Base-by-base conservation (phyloP, 495 filamentous ascomycete genomes). In the Paragyromitra xinjiangensis region DNA sequence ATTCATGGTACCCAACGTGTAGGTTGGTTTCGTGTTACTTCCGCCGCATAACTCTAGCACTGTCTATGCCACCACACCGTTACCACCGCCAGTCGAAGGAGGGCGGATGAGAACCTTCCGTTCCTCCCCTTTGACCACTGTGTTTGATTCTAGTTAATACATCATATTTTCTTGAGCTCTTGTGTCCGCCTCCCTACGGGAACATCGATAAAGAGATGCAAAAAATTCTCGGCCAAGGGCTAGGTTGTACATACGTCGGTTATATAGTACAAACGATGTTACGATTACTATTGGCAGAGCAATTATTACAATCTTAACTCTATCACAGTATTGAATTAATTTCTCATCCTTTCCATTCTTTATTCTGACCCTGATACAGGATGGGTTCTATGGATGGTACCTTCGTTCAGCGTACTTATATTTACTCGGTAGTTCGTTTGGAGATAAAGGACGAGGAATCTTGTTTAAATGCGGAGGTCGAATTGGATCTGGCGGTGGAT, bases 371-470 rank as follows among this genome's bases (percentile, higher is more conserved):
- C n/a, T 51, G 9, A 29, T 16, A 14, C 2, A 56, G 22, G 8
- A 34, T n/a, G 16, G 9, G 48, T 22, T 26, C 26, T 34, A 12
- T 59, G 29, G 37, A 61, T 39, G 56, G 9, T 61, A 83, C 81
- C 70, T 72, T 62, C 82, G 63, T 14, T 78, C 79, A 4, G 82
- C 68, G 29, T 81, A 67, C 51, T 79, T 83, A 64, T 83, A 83
- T 58, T 81, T 83, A 3, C 51, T 51, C 11, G 82, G 82, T 1
- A 83, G 44, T 44, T 74, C 84, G 84, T 73, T 85, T 86, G 24
- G 86, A 85, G 9, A 81, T 69, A 66, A 86, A 85, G 16, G 84
- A 81, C 2, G 84, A 82, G 14, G 85, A 82, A 75, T 74, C 24
- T 37, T 45, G 9, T 71, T 40, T 6, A 37, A 29, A 24, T 75